A percentile compares a stretch with the other conserved stretches of the same genome.
Evolutionary conservation across 129 eudicot species (phyloP).

Genomic region (Helichrysum umbraculigerum): DNA sequence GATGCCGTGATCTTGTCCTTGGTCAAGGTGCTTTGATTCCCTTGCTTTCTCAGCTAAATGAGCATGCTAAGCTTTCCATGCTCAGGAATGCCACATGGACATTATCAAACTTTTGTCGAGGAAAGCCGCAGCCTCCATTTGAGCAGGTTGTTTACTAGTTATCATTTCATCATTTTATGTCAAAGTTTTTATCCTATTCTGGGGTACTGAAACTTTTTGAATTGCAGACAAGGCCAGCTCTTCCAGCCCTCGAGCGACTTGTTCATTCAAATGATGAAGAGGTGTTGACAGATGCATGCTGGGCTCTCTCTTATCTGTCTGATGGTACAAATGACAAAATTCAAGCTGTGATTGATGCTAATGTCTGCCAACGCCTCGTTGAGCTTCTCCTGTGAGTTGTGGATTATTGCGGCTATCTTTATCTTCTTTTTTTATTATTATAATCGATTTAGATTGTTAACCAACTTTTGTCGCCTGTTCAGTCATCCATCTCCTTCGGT

Average conservation of each 20-base stretch:
- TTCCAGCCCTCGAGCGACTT: slow-evolving; percentile 76
- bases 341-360: slow-evolving; percentile 84
- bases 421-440: not conserved
- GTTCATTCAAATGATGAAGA: slow-evolving; percentile 77
- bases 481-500: slow-evolving; percentile 93
- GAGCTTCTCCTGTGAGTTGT: slow-evolving; percentile 85
- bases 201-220: not conserved
- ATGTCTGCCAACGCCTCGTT: slow-evolving; percentile 75
- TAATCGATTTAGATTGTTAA: not conserved
- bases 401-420: not conserved
- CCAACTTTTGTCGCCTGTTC: slow-evolving; percentile 15
- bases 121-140: slow-evolving; percentile 82
- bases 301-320: slow-evolving; percentile 90
- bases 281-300: slow-evolving; percentile 88
- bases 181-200: not conserved
- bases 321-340: slow-evolving; percentile 89
- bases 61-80: slow-evolving; percentile 78
- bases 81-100: slow-evolving; percentile 92
- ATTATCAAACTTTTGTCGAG: slow-evolving; percentile 77
- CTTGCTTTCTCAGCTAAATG: slow-evolving; percentile 63
- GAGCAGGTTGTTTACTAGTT: slow-evolving; percentile 56
- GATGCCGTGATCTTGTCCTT: slow-evolving; percentile 83
- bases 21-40: slow-evolving; percentile 73
- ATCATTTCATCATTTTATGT: not conserved
- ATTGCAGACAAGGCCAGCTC: slow-evolving; percentile 73